Base-by-base conservation (phyloP, 2,329 filamentous ascomycete genomes). In the Keithomyces neogunnii region DNA sequence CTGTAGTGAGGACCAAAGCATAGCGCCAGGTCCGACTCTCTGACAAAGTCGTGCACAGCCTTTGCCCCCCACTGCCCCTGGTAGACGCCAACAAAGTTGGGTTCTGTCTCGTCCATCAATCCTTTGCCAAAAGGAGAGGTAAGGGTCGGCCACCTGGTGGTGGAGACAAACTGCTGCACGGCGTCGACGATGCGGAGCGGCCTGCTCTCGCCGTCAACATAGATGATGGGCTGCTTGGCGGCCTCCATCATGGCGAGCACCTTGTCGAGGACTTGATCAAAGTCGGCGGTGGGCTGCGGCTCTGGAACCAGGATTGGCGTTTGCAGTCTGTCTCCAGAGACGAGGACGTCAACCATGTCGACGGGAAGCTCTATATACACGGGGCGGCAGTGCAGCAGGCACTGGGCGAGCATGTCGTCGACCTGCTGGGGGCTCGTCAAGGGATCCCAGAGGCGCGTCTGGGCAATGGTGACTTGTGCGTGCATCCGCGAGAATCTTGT, bases 351-450 rank as follows among this genome's bases (percentile, higher is more conserved):
- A 5, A 78, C 76, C 62, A 81, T 65, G 56, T 82, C 79, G 10
- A 72, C 70, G 0, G 79, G 80, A 4, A 83, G 57, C 55, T 78
- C 73, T 26, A 82, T 72, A 53, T 80, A 82, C 1, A 78, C 80
- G 0, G 80, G 80, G 2, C 76, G 69, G 51, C 74, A 78, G 38
- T 78, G 72, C 45, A 75, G 57, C 35, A 81, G 62, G 45, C 75
- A 78, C 51, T 77, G 19, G 43, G 47, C 47, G 29, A 54, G 9
- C 8, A 49, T 19, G 38, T 51, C 52, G 11, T 54, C 52, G 30
- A 83, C 77, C 51, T 75, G 69, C 30, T 70, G 67, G 0, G 78
- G 68, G 11, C 73, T 71, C 1, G 70, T 71, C 3, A 62, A 56
- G 1, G 72, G 63, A 53, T 80, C 72, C 44, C 61, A 68, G 1